A percentile compares a stretch with the other conserved stretches of the same genome.
These are phyloP conservation scores for Pseudocercospora eumusae DNA, from an alignment of 2,329 filamentous ascomycete genomes.

Conservation along the genomic window DNA sequence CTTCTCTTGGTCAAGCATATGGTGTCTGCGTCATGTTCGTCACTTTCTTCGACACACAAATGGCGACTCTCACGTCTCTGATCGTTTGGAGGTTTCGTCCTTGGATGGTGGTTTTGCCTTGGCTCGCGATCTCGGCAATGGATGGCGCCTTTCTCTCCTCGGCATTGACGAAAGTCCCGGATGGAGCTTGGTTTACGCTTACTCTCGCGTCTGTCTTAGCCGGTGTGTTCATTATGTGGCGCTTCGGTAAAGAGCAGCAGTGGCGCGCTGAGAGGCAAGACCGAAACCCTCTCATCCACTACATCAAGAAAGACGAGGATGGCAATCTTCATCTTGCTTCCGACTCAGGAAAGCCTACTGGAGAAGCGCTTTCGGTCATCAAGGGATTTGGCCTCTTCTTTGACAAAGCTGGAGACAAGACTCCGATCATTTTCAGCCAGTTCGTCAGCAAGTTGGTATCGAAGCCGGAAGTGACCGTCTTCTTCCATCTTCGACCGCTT, in stretches of 20 bases:
- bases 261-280: conserved; percentile 70
- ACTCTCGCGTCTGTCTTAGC: conserved; percentile 64
- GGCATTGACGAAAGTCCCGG: conserved; percentile 69
- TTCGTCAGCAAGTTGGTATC: conserved; percentile 71
- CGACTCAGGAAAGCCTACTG: conserved; percentile 32
- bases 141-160: conserved; percentile 72
- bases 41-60: conserved; percentile 74
- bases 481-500: conserved; percentile 71
- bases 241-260: conserved; percentile 76
- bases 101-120: conserved; percentile 62
- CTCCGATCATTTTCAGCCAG: conserved; percentile 68
- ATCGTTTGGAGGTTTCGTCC: conserved; percentile 69
- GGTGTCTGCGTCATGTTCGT: conserved; percentile 79
- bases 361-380: conserved; percentile 45
- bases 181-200: conserved; percentile 77
- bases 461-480: conserved; percentile 67
- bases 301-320: conserved; percentile 42
- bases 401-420: conserved; percentile 69
- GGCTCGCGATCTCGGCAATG: conserved; percentile 64
- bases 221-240: conserved; percentile 70
- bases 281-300: conserved; percentile 54
- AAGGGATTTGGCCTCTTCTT: conserved; percentile 71
- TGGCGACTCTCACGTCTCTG: conserved; percentile 71
- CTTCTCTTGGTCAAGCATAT: conserved; percentile 70
- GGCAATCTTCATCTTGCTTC: conserved; percentile 31